phyloP scores from a whole-genome alignment of 768 basidiomycete genomes.

The Pleurotus cornucopiae region DNA sequence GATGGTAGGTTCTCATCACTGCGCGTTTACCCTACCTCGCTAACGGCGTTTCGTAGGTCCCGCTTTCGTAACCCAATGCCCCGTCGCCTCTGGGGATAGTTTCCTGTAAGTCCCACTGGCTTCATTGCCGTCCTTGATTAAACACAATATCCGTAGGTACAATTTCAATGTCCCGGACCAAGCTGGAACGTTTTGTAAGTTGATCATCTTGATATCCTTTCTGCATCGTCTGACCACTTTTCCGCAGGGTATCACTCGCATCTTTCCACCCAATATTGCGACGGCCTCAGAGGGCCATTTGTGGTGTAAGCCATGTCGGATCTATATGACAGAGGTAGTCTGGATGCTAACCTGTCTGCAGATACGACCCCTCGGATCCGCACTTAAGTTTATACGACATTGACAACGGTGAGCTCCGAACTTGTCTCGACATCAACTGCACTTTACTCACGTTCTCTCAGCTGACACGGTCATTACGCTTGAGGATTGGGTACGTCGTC shows the following conservation, averaged over 20 bases:
- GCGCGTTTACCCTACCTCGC: too few relatives aligned
- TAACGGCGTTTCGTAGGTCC: neutral
- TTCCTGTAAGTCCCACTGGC: neutral
- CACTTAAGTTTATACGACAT: conserved; percentile 12
- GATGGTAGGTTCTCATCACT: conserved; percentile 20
- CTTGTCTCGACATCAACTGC: too few relatives aligned
- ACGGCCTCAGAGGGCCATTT: conserved; percentile 28
- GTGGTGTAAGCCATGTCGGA: neutral
- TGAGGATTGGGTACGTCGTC: conserved; percentile 25
- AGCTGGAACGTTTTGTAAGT: conserved; percentile 27
- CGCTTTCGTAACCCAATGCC: conserved; percentile 8
- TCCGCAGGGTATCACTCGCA: conserved; percentile 2
- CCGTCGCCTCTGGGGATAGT: conserved; percentile 8
- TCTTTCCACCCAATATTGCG: conserved; percentile 36
- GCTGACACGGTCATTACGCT: conserved; percentile 25
- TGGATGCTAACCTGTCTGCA: too few relatives aligned
- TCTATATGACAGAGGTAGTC: too few relatives aligned
- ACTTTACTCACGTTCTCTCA: neutral
- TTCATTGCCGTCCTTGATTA: conserved; percentile 11
- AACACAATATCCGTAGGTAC: conserved; percentile 7
- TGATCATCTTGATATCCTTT: too few relatives aligned
- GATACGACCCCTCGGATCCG: conserved; percentile 27
- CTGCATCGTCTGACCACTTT: too few relatives aligned
- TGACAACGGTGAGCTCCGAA: conserved; percentile 19
- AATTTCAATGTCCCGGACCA: conserved; percentile 12